Base-by-base conservation (phyloP, 108 stramenopile genomes). In the Nitzschia sp. region DNA sequence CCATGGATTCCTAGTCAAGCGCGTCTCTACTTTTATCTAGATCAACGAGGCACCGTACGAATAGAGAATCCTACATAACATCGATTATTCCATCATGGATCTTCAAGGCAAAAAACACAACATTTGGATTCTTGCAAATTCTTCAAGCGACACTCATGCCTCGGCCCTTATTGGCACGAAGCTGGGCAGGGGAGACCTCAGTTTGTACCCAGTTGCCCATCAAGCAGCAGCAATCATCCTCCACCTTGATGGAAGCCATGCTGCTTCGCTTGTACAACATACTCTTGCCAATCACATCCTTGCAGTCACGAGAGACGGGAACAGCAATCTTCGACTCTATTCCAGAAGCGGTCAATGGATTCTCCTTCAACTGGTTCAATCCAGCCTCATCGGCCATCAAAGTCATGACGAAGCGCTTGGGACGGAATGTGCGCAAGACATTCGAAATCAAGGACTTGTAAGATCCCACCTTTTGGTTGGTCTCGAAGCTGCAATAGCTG, bases 341-440 rank as follows among this genome's bases (percentile, higher is more conserved):
- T 11, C 80, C 79, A 25, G 67, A 72, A 25, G 75, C 79, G 10
- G 71, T 67, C 56, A 91, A 74, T 2, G 96, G 94, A 71, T 90
- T 93, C 41, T 83, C 80, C 40, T 79, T 81, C 65, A 99, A 84
- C 48, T 94, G 78, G 38, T 70, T 65, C 65, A 99, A 74, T 9
- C 97, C 99, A 20, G 86, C 88, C 63, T 98, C 95, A 73, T 99
- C 99, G 0, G 98, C 99, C 91, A 99, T 96, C 65, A 99, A 84
- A 10, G 99, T 99, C 70, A 99, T 88, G 46, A 97, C 97, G 74
- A 98, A 98, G 12, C 98, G 88, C 79, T 88, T 86, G 10, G 99
- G 99, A 19, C 90, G 82, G 73, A 99, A 99, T 34, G 95, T 94
- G 20, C 88, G 73, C 21, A 99, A 81, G 9, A 98, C 97, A 74